Conservation (phyloP, 371 early-diverging fungal genomes). For the Mortierella sp. region DNA sequence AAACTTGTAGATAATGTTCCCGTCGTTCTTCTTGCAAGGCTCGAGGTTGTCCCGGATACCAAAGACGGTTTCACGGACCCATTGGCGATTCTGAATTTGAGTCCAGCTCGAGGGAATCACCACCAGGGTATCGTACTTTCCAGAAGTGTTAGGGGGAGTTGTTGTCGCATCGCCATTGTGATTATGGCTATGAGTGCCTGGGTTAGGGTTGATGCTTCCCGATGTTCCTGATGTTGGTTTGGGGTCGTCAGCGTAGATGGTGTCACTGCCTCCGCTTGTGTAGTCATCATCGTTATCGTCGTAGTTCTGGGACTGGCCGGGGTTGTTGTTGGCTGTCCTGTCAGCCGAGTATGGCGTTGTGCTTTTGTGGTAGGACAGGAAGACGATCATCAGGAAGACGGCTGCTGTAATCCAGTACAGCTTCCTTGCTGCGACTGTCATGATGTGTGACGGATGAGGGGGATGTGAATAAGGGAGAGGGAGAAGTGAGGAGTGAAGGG, state of each 20-base stretch:
- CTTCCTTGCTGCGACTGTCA: constrained; percentile 27
- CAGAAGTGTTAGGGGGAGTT: constrained; percentile 49
- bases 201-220: neutral
- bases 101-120: constrained; percentile 65
- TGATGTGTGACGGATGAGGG: constrained; percentile 1
- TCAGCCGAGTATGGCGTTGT: neutral
- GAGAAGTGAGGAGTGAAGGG: neutral
- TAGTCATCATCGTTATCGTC: neutral
- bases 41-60: constrained; percentile 64
- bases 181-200: neutral
- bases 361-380: constrained; percentile 32
- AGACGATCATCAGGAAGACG: constrained; percentile 36
- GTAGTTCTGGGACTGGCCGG: neutral
- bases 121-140: constrained; percentile 63
- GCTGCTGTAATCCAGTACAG: constrained; percentile 33
- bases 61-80: constrained; percentile 68
- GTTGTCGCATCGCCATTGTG: neutral
- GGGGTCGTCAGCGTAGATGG: neutral
- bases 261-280: neutral
- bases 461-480: neutral
- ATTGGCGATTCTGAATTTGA: constrained; percentile 56
- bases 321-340: neutral
- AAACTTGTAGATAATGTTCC: constrained; percentile 66
- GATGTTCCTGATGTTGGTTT: neutral
- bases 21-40: constrained; percentile 62